Conservation (phyloP, 73 alveolate species). For the Tetrahymena elliotti region DNA sequence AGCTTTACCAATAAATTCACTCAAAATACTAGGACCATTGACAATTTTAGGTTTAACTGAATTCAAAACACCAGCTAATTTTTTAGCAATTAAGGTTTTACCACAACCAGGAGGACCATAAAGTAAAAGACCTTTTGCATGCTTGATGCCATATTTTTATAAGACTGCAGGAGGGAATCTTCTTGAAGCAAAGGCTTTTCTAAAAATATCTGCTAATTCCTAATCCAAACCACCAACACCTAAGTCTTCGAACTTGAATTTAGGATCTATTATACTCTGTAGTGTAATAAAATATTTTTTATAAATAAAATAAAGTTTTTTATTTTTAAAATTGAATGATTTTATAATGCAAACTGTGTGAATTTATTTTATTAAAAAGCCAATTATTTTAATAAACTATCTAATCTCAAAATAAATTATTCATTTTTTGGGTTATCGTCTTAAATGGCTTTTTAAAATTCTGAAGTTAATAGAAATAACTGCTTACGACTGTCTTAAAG, state of each 20-base stretch:
- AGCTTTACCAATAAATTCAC: constrained; percentile 72
- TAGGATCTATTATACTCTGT: constrained; percentile 49
- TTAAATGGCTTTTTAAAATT: too few relatives aligned
- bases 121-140: constrained; percentile 65
- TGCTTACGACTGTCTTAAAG: not conserved
- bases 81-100: constrained; percentile 70
- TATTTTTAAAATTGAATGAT: too few relatives aligned
- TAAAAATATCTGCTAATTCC: constrained; percentile 93
- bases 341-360: too few relatives aligned
- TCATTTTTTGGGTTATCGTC: not conserved
- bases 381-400: too few relatives aligned
- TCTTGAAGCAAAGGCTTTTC: constrained; percentile 99
- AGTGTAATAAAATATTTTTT: not conserved
- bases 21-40: constrained; percentile 76
- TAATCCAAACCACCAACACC: constrained; percentile 99
- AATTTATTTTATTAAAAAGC: too few relatives aligned
- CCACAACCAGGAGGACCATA: constrained; percentile 87
- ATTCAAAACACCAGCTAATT: constrained; percentile 65
- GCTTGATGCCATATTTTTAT: constrained; percentile 92
- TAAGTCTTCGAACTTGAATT: constrained; percentile 94
- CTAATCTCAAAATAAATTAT: not conserved
- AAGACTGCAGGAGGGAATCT: constrained; percentile 94
- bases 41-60: constrained; percentile 68
- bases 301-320: too few relatives aligned
- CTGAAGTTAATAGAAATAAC: not conserved